Conservation (phyloP, 2,329 filamentous ascomycete species). For the Fusarium tanahbumbuense region DNA sequence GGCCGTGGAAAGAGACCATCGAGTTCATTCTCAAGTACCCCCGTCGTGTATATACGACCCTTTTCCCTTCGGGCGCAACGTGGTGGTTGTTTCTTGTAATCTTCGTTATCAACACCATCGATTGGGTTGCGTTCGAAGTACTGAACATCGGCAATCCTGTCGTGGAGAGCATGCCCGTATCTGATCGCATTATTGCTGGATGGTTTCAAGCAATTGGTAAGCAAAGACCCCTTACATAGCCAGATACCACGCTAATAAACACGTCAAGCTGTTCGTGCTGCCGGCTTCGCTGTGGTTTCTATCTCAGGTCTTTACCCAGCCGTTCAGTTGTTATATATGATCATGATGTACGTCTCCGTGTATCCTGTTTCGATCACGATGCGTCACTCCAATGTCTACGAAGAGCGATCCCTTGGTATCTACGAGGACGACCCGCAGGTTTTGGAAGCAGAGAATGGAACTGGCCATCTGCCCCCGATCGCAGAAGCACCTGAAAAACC, state of each 20-base stretch:
- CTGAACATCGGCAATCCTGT: conserved; percentile 71
- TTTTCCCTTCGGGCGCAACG: conserved; percentile 72
- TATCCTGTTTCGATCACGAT: conserved; percentile 73
- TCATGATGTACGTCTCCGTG: conserved; percentile 75
- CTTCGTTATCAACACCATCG: conserved; percentile 68
- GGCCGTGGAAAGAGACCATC: conserved; percentile 61
- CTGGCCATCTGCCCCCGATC: conserved; percentile 35
- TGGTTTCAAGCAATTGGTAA: conserved; percentile 71
- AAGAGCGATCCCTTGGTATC: conserved; percentile 74
- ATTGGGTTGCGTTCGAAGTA: conserved; percentile 74
- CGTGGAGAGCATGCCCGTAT: conserved; percentile 62
- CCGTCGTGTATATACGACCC: conserved; percentile 69
- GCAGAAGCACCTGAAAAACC: conserved; percentile 45
- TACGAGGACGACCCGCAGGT: conserved; percentile 56
- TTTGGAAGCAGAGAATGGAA: conserved; percentile 42
- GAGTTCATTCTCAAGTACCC: conserved; percentile 67
- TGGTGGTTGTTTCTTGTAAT: conserved; percentile 75
- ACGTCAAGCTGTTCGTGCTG: conserved; percentile 67
- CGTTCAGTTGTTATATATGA: conserved; percentile 69
- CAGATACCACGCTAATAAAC: conserved; percentile 11
- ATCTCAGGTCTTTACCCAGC: conserved; percentile 68
- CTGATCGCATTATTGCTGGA: conserved; percentile 70
- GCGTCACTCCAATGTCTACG: conserved; percentile 77
- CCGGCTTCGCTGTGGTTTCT: conserved; percentile 73
- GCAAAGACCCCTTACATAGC: conserved; percentile 29